A percentile compares a stretch with the other conserved stretches of the same genome.
These are phyloP conservation scores for Entamoeba invadens DNA, from an alignment of 208 protist species.

Conservation along the genomic window DNA sequence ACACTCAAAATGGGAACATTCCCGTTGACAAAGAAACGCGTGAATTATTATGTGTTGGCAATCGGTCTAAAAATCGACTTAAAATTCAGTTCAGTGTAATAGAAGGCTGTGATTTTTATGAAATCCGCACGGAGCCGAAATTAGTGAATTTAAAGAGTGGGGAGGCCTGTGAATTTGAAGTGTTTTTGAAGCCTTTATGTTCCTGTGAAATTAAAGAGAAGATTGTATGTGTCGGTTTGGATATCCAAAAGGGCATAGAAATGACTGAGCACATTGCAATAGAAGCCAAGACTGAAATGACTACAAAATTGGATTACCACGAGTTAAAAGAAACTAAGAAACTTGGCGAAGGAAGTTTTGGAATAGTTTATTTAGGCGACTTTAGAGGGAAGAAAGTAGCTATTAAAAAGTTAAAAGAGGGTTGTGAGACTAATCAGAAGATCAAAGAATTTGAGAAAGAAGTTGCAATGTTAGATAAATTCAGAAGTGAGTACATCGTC, in stretches of 20 bases:
- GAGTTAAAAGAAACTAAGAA: neutral
- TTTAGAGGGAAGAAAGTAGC: neutral
- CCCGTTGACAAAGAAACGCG: neutral
- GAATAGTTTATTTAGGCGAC: neutral
- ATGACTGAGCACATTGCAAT: neutral
- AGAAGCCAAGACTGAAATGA: neutral
- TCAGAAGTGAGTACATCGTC: neutral
- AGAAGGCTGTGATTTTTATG: neutral
- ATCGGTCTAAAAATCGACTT: neutral
- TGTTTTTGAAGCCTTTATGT: neutral
- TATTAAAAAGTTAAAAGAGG: neutral
- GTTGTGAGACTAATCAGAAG: too few species aligned
- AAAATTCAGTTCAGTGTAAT: neutral
- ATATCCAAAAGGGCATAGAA: neutral
- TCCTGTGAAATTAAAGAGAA: neutral
- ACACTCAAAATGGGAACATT: neutral
- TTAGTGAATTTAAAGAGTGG: neutral
- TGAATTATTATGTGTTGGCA: neutral
- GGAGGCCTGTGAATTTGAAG: neutral
- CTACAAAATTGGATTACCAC: neutral
- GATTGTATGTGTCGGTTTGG: neutral
- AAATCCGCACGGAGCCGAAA: neutral
- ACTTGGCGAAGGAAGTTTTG: neutral
- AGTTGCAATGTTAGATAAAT: neutral
- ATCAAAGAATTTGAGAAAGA: neutral